These are phyloP conservation scores for Hygrophoropsis aurantiaca DNA, from an alignment of 768 basidiomycete species.

Conservation along the genomic window DNA sequence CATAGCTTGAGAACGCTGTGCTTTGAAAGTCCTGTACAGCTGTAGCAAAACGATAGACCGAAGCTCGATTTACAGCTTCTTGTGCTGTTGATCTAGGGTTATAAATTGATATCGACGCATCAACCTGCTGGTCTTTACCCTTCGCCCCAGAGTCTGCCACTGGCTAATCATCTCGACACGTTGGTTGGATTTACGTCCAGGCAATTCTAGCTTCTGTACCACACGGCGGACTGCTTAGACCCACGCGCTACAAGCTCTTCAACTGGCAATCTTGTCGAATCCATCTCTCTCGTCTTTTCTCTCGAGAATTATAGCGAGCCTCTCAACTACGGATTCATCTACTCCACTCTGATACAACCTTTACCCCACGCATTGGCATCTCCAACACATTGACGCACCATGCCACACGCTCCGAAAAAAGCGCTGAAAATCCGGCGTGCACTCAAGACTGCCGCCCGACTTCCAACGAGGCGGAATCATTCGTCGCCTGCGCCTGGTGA, in stretches of 20 bases:
- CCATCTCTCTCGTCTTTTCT: background rate
- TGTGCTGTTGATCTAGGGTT: too few relatives aligned
- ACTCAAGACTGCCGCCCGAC: slow-evolving; percentile 56
- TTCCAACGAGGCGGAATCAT: slow-evolving; percentile 43
- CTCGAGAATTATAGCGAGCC: background rate
- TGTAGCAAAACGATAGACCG: too few relatives aligned
- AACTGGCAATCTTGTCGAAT: background rate
- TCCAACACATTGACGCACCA: slow-evolving; percentile 18
- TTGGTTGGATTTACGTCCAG: background rate
- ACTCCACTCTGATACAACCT: background rate
- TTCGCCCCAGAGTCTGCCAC: too few relatives aligned
- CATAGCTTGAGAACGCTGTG: too few relatives aligned
- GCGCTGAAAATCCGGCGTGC: slow-evolving; percentile 57
- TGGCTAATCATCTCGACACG: too few relatives aligned
- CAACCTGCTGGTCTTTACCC: too few relatives aligned
- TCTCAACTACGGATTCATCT: background rate
- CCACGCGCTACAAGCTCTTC: background rate
- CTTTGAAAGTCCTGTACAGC: too few relatives aligned
- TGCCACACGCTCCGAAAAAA: slow-evolving; percentile 38
- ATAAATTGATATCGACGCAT: too few relatives aligned
- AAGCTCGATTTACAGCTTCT: too few relatives aligned
- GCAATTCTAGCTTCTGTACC: background rate
- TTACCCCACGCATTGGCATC: background rate
- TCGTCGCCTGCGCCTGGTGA: slow-evolving; percentile 58
- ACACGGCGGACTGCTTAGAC: background rate